phyloP scores from a whole-genome alignment of 106 monocot genomes.

The Allium fistulosum region DNA sequence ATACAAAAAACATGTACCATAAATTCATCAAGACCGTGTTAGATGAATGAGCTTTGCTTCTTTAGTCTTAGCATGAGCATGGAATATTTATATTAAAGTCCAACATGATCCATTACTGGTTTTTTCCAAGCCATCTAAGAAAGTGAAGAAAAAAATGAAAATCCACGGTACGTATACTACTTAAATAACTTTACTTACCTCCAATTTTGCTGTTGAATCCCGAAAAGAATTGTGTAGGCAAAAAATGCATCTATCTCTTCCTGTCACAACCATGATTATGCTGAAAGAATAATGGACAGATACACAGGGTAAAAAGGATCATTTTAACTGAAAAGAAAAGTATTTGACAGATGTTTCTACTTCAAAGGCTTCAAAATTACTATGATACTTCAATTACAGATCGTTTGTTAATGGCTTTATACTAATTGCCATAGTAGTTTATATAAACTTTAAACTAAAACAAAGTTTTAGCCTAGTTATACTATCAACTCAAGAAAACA shows the following conservation, averaged over 20 bases:
- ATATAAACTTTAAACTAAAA: too few relatives aligned
- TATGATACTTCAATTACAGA: too few relatives aligned
- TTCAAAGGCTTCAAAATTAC: too few relatives aligned
- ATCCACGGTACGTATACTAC: neutral
- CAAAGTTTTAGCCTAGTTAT: too few relatives aligned
- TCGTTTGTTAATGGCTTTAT: too few relatives aligned
- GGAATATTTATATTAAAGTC: constrained; percentile 91
- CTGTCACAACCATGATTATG: constrained; percentile 24
- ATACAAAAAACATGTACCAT: too few relatives aligned
- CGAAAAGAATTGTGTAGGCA: constrained; percentile 83
- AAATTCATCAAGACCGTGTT: too few relatives aligned
- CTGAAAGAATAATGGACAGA: neutral
- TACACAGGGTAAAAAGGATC: too few relatives aligned
- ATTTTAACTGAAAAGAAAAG: too few relatives aligned
- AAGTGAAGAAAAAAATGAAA: neutral
- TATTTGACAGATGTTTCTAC: too few relatives aligned
- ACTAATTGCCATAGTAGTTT: too few relatives aligned
- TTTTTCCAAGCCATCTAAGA: constrained; percentile 69
- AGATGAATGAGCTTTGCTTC: constrained; percentile 59
- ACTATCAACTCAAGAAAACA: too few relatives aligned
- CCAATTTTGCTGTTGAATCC: constrained; percentile 93
- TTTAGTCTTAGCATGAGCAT: constrained; percentile 99
- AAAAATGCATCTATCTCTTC: constrained; percentile 73
- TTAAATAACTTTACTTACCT: constrained; percentile 39
- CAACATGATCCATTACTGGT: constrained; percentile 88